Evolutionary conservation across 176 grass and related monocot species (phyloP).

Genomic region (Zea luxurians): DNA sequence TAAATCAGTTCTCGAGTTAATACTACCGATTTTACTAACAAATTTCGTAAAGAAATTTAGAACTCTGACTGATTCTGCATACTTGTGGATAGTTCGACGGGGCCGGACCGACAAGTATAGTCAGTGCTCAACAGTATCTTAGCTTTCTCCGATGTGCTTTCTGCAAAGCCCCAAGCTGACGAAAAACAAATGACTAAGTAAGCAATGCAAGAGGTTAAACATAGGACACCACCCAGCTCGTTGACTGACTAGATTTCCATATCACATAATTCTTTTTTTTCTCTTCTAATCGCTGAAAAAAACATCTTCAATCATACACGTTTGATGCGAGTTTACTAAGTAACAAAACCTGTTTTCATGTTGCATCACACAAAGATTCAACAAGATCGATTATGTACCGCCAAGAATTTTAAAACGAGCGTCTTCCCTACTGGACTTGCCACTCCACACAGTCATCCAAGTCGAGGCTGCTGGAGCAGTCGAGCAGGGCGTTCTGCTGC

Average conservation of each 20-base stretch:
- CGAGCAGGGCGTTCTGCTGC: constrained; percentile 84
- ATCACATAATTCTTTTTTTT: background rate
- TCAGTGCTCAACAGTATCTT: background rate
- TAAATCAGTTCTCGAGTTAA: no score
- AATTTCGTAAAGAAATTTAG: no score
- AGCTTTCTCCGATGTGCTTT: constrained; percentile 25
- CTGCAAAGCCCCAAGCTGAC: constrained; percentile 28
- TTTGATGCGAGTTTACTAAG: background rate
- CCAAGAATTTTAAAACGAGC: no score
- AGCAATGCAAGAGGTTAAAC: constrained; percentile 24
- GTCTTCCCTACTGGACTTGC: constrained; percentile 16
- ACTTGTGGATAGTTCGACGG: no score
- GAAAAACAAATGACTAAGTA: constrained; percentile 21
- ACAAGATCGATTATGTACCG: constrained; percentile 23
- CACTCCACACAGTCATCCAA: constrained; percentile 87
- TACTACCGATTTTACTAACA: no score
- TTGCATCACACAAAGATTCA: constrained; percentile 22
- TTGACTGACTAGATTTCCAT: background rate
- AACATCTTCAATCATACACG: background rate
- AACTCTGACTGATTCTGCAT: no score
- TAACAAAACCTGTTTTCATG: constrained; percentile 18
- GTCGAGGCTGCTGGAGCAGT: constrained; percentile 86
- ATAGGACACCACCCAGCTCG: background rate
- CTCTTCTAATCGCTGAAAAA: background rate
- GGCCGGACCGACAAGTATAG: no score